Evolutionary conservation across 177 flowering plant species (phyloP).

Genomic region (Vitis hybrid): DNA sequence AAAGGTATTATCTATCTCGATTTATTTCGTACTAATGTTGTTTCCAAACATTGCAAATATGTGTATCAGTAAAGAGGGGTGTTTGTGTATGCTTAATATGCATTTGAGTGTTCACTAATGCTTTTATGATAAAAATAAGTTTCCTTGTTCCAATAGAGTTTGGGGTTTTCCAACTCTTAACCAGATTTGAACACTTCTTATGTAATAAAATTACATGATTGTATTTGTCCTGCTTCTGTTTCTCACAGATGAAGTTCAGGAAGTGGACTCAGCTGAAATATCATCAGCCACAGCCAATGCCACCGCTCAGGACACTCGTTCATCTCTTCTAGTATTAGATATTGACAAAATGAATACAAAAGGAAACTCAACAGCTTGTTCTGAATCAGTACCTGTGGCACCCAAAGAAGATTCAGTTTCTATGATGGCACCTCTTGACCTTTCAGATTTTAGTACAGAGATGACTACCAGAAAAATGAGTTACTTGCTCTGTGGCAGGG

Average conservation of each 20-base stretch:
- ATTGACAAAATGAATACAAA: background rate
- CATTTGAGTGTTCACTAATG: no score
- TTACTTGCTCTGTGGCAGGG: slow-evolving; percentile 28
- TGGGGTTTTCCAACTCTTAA: no score
- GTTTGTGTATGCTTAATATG: no score
- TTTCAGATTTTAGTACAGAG: background rate
- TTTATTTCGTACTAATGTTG: no score
- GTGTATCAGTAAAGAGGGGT: no score
- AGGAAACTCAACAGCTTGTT: slow-evolving; percentile 3
- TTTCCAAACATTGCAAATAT: no score
- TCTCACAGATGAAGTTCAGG: slow-evolving; percentile 17
- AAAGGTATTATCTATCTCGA: no score
- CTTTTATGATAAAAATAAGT: no score
- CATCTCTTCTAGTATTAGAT: background rate
- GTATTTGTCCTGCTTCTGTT: background rate
- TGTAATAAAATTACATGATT: background rate
- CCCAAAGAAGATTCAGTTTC: background rate
- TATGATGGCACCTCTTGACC: background rate
- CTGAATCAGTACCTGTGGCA: slow-evolving; percentile 5
- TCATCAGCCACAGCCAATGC: background rate
- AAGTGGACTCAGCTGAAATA: background rate
- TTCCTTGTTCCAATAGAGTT: no score
- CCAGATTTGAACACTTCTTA: no score
- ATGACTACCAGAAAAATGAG: slow-evolving; percentile 6
- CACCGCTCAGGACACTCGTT: background rate